Evolutionary conservation across 2,329 filamentous ascomycete species (phyloP), one percentile per base, ranked within the genome.

Genomic region (Arachnopeziza araneosa): DNA sequence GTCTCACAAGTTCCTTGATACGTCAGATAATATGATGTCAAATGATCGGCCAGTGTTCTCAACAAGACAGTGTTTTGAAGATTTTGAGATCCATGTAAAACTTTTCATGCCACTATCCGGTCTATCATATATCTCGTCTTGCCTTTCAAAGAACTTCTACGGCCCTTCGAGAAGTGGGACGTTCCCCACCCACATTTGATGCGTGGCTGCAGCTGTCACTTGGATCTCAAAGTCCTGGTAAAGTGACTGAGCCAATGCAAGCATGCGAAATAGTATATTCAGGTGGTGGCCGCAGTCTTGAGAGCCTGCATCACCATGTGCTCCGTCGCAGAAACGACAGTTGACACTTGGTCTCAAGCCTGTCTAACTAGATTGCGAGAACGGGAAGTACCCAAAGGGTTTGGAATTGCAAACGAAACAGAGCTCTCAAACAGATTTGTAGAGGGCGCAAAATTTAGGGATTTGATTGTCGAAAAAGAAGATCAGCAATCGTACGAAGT

Each of bases 201-300:
- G 71, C 67, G 71, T 70, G 73, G 70, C 69, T 73, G 72, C 73
- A 76, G 73, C 71, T 75, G 73, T 75, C 73, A 76, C 72, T 71
- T 73, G 68, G 70, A 65, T 44, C 12, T 44, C 36, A 44, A 44
- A 65, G 59, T 64, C 58, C 66, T 64, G 56, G 59, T 63, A 60
- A 62, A 64, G 59, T 57, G 63, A 67, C 56, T 57, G 63, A 55
- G 60, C 23, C 52, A 56, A 67, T 70, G 68, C 70, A 70, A 62
- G 61, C 63, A 71, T 62, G 70, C 69, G 67, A 52, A 55, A 52
- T 60, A 59, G 17, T 44, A 8, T 3, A 3, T 44, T 44, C 36
- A 44, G 4, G 36, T 44, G 17, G 36, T 44, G 36, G 17, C 17
- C 36, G 6, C 36, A 14, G 36, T 44, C 36, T 19, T 19, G 4